Evolutionary conservation across 2,329 filamentous ascomycete species (phyloP), one percentile per base, ranked within the genome.

Genomic region (Colletotrichum coccodes): DNA sequence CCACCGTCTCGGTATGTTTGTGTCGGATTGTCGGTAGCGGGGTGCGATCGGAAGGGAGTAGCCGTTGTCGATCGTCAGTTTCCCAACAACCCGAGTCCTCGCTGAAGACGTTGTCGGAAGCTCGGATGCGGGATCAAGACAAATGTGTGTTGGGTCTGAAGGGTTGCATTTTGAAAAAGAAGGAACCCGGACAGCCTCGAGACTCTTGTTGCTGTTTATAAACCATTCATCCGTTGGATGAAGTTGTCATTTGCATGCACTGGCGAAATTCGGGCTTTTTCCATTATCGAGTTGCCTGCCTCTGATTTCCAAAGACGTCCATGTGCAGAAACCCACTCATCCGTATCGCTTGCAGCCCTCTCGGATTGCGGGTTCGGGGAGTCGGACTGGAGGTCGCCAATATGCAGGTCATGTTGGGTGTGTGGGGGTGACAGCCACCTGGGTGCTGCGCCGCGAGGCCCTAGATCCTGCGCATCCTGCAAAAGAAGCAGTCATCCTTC

Each of bases 391-490:
- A 36, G 8, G 32, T 60, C 21, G 38, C 47, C 53, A 53, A 36
- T 32, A 54, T 69, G 66, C 66, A 69, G 12, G 34, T 40, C 28
- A 14, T 14, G 16, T 16, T 18, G 23, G 42, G 57, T 60, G 64
- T 58, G 66, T 34, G 66, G 66, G 57, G 49, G 61, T 11, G n/a
- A 53, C 54, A 18, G 34, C 52, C 18, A 47, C 23, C 26, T 50
- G 49, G n/a, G 8, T 49, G 30, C 66, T 69, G 61, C 61, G 49
- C 66, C 66, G 47, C 40, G 11, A 32, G 47, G 38, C 42, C 34
- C 26, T 44, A 21, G 28, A 69, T 69, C 66, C 66, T 66, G 18
- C 40, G 42, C 26, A 69, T 69, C 66, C 66, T 66, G 34, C 53
- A 34, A 32, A 49, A 49, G 38, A 12, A 23, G 34, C 49, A 38